phyloP scores from a whole-genome alignment of 768 basidiomycete genomes.

The Suillus discolor region DNA sequence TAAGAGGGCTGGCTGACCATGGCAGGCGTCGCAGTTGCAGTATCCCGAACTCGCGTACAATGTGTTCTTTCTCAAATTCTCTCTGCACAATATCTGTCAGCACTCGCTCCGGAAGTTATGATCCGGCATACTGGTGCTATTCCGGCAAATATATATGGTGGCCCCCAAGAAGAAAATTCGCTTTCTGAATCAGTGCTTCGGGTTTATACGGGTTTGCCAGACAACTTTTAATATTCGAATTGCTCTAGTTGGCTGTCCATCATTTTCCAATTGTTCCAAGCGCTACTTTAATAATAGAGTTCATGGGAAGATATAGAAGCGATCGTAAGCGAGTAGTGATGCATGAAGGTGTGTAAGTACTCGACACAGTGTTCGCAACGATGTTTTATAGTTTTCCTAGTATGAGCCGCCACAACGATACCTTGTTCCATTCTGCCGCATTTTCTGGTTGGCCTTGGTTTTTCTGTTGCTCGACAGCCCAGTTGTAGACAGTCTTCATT shows the following conservation, averaged over 20 bases:
- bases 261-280: neutral
- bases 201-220: neutral
- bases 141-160: neutral
- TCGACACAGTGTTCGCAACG: neutral
- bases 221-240: neutral
- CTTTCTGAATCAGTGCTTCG: neutral
- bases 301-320: neutral
- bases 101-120: neutral
- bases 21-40: neutral
- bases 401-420: conserved; percentile 24
- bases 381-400: conserved; percentile 24
- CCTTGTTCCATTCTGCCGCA: conserved; percentile 28
- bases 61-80: neutral
- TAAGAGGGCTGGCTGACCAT: neutral
- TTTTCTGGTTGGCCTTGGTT: neutral
- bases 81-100: neutral
- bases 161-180: neutral
- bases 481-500: conserved; percentile 31
- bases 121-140: neutral
- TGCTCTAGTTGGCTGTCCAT: neutral
- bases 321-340: neutral
- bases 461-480: conserved; percentile 24
- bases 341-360: neutral
- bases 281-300: neutral
- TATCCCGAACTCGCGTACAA: neutral